A percentile compares a stretch with the other conserved stretches of the same genome.
These are phyloP conservation scores for Hypoxylon sp. DNA, from an alignment of 2,329 filamentous ascomycete genomes.

Conservation along the genomic window DNA sequence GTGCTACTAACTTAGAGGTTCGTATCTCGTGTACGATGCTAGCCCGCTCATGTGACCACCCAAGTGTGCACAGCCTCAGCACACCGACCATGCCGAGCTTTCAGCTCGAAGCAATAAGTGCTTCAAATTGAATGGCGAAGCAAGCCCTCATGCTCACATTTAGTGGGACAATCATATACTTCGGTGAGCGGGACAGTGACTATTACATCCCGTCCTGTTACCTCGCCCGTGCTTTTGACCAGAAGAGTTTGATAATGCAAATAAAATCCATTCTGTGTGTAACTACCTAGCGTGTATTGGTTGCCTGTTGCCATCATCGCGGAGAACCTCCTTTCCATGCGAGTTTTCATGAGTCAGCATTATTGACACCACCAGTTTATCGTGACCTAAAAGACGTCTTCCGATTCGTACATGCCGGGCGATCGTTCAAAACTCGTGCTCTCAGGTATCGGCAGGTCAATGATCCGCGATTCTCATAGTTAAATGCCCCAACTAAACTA, in stretches of 20 bases:
- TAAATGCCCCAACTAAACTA: constrained; percentile 5
- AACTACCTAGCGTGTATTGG: constrained; percentile 53
- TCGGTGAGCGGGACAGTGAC: background rate
- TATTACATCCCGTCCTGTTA: background rate
- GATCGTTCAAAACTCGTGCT: constrained; percentile 20
- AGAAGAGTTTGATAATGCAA: constrained; percentile 20
- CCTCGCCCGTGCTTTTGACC: background rate
- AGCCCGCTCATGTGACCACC: constrained; percentile 29
- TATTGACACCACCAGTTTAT: constrained; percentile 18
- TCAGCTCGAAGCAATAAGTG: background rate
- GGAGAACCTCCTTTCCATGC: constrained; percentile 29
- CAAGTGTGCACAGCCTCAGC: constrained; percentile 33
- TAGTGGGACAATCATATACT: background rate
- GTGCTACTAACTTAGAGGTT: constrained; percentile 4
- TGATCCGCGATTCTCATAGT: background rate
- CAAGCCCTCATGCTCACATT: background rate
- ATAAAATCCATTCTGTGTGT: constrained; percentile 48
- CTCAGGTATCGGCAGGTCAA: constrained; percentile 1
- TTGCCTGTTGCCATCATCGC: constrained; percentile 44
- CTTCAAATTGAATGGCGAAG: background rate
- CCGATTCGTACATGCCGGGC: constrained; percentile 9
- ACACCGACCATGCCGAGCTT: constrained; percentile 6
- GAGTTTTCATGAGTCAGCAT: constrained; percentile 17
- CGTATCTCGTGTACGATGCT: background rate
- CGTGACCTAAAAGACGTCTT: constrained; percentile 10